Conservation (phyloP, 345 rosid genomes). For the Lenwebbia sp. region DNA sequence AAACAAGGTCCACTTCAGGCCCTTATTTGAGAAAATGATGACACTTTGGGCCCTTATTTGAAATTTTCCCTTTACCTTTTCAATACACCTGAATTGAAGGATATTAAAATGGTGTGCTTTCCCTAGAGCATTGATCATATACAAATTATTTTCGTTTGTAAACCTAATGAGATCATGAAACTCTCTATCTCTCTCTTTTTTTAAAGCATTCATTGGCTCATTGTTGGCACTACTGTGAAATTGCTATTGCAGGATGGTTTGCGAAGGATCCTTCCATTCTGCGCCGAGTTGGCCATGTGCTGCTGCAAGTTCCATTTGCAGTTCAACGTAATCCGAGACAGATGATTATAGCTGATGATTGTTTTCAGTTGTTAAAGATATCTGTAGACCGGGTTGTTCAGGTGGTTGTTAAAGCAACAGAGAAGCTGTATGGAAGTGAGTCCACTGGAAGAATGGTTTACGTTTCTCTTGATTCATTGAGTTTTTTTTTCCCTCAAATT, state of each 20-base stretch:
- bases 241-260: constrained; percentile 65
- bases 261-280: constrained; percentile 78
- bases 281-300: constrained; percentile 74
- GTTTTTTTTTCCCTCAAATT: neutral
- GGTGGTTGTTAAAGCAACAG: constrained; percentile 70
- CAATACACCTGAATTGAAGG: neutral
- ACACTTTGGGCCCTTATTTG: too few relatives aligned
- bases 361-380: constrained; percentile 62
- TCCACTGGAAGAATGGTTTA: neutral
- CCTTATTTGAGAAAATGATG: too few relatives aligned
- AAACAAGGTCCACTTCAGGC: too few relatives aligned
- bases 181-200: neutral
- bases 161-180: neutral
- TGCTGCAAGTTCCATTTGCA: constrained; percentile 83
- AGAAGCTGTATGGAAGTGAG: constrained; percentile 94
- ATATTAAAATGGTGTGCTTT: neutral
- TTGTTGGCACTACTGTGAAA: constrained; percentile 2
- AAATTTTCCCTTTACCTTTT: neutral
- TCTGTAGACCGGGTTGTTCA: constrained; percentile 55
- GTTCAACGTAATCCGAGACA: constrained; percentile 75
- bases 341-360: constrained; percentile 87
- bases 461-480: neutral
- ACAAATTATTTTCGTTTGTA: neutral
- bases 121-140: neutral
- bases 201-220: neutral